Evolutionary conservation across 768 basidiomycete species (phyloP).

Genomic region (Pisolithus tinctorius): DNA sequence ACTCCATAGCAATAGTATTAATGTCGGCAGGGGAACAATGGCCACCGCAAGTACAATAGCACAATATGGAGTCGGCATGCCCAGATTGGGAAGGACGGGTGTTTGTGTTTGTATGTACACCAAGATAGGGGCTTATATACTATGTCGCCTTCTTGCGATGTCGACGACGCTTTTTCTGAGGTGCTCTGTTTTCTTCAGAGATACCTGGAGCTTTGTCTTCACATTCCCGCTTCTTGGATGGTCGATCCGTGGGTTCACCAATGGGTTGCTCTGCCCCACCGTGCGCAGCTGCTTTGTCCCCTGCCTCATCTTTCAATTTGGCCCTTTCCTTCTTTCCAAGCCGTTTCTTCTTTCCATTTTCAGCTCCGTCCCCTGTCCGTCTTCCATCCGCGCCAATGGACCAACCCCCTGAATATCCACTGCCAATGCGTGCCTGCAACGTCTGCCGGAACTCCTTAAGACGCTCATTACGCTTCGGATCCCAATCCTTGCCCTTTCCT

Average conservation of each 20-base stretch:
- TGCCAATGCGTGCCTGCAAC: slow-evolving; percentile 39
- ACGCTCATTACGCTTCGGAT: slow-evolving; percentile 53
- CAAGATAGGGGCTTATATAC: too few relatives aligned
- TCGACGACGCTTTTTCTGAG: slow-evolving; percentile 35
- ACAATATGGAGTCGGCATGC: slow-evolving; percentile 9
- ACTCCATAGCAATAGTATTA: neutral
- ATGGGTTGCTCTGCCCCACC: neutral
- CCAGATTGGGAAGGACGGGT: slow-evolving; percentile 2
- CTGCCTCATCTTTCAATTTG: slow-evolving; percentile 34
- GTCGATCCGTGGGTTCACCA: neutral
- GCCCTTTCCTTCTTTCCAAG: slow-evolving; percentile 67
- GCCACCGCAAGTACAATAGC: neutral
- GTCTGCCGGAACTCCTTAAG: slow-evolving; percentile 67
- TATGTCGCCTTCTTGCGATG: slow-evolving; percentile 29
- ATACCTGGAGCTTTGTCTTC: slow-evolving; percentile 7
- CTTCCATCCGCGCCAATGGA: slow-evolving; percentile 4
- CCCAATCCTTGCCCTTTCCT: slow-evolving; percentile 42
- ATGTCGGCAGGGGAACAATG: slow-evolving; percentile 14
- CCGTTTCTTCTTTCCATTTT: slow-evolving; percentile 45
- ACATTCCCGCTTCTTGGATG: slow-evolving; percentile 13
- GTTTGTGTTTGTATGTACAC: too few relatives aligned
- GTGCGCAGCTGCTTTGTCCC: slow-evolving; percentile 1
- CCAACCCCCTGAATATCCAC: slow-evolving; percentile 14
- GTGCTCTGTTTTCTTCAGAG: slow-evolving; percentile 6
- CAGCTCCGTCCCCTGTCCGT: slow-evolving; percentile 8